Conservation (phyloP, 352 stramenopile species). For the Bremia lactucae region DNA sequence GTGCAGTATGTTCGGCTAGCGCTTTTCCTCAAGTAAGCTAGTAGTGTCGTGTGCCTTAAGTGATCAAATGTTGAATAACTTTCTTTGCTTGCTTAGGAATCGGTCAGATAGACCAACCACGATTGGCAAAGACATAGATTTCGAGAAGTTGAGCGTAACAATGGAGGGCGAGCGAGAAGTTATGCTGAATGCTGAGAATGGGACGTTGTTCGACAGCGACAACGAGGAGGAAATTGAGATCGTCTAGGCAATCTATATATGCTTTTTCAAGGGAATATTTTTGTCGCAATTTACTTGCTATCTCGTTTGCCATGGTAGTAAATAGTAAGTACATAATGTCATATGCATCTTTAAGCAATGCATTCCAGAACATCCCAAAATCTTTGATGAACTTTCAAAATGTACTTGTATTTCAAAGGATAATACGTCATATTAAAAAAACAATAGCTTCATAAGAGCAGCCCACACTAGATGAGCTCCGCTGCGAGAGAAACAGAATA, state of each 20-base stretch:
- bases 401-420: constrained; percentile 11
- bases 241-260: constrained; percentile 21
- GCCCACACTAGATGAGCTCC: constrained; percentile 73
- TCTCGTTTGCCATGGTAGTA: too few species aligned
- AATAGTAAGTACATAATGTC: too few species aligned
- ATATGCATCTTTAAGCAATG: constrained; percentile 14
- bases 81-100: constrained; percentile 38
- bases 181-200: constrained; percentile 40
- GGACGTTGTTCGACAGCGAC: constrained; percentile 28
- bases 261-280: constrained; percentile 2
- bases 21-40: constrained; percentile 72
- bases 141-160: constrained; percentile 29
- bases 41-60: not conserved
- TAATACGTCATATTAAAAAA: constrained; percentile 77
- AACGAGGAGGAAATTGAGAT: constrained; percentile 20
- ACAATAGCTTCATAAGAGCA: constrained; percentile 79
- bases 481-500: constrained; percentile 17
- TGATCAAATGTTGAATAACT: not conserved
- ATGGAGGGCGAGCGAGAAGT: constrained; percentile 34
- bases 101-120: constrained; percentile 34
- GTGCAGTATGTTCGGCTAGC: constrained; percentile 73
- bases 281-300: constrained; percentile 2
- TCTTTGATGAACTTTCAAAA: constrained; percentile 5
- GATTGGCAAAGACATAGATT: constrained; percentile 54
- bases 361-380: constrained; percentile 1